A percentile compares a stretch with the other conserved stretches of the same genome.
phyloP scores from a whole-genome alignment of 257 asterid species.

The Paraleonurus japonicus region DNA sequence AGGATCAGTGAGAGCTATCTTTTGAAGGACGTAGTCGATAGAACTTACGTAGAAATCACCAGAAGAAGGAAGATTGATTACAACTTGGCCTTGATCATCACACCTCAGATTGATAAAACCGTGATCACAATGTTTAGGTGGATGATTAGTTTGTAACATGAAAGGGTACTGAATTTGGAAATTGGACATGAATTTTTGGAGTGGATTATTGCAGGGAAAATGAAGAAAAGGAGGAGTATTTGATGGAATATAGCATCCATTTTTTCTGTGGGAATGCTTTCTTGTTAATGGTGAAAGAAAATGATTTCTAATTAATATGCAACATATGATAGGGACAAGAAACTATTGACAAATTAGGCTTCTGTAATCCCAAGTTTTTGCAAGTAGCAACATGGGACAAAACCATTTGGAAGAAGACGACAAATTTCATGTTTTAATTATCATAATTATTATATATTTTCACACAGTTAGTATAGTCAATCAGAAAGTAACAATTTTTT shows the following conservation, averaged over 20 bases:
- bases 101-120: constrained; percentile 32
- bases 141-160: constrained; percentile 29
- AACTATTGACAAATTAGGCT: constrained; percentile 22
- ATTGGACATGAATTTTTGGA: constrained; percentile 32
- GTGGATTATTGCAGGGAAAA: constrained; percentile 23
- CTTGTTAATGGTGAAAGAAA: constrained; percentile 16
- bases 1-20: constrained; percentile 28
- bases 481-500: not conserved
- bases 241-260: constrained; percentile 5
- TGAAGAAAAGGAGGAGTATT: constrained; percentile 22
- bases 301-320: constrained; percentile 11
- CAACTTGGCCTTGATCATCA: constrained; percentile 14
- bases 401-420: not conserved
- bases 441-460: too few relatives aligned
- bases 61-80: constrained; percentile 26
- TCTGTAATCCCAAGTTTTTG: not conserved
- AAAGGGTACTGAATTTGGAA: constrained; percentile 40
- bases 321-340: constrained; percentile 24
- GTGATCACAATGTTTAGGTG: constrained; percentile 21
- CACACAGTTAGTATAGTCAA: not conserved
- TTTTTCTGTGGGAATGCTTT: not conserved
- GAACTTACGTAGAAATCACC: constrained; percentile 33
- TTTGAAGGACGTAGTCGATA: constrained; percentile 19
- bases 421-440: not conserved
- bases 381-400: not conserved